Base-by-base conservation (phyloP, 179 eudicot species). In the Spergularia azorica region DNA sequence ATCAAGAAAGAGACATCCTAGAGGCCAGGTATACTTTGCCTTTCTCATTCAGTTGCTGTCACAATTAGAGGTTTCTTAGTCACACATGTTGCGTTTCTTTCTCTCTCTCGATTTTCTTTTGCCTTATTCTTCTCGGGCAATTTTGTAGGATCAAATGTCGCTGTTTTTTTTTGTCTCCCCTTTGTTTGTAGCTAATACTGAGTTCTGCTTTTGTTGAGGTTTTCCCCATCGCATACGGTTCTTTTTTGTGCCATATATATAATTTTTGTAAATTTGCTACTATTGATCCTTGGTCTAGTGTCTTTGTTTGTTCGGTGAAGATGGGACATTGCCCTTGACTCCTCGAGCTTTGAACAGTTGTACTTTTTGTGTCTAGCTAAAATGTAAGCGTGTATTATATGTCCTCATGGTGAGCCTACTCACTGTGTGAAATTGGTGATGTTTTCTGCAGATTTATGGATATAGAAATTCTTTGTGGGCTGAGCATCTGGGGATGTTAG, bases 381-480 rank as follows among this genome's bases (percentile, higher is more conserved):
- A 14, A 55, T 54, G 38, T 32, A 7, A 39, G 54, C 11, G 69
- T 54, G 48, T 38, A 32, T 61, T 9, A 36, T 43, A 26, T 62
- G 66, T 17, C 38, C 4, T 7, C 15, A 21, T 55, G 18, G 21
- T 51, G 14, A 55, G 18, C 72, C 13, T 59, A 68, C 51, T 66
- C 14, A 61, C 15, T 50, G 43, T 41, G 5, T 70, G 20, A 77
- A 73, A 38, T 46, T 51, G 52, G 18, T 80, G 39, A 36, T 36
- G 39, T 9, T 62, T 56, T 18, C 9, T 84, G 83, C 84, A 93
- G 97, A 77, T 93, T 14, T 91, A 93, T 54, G 97, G 97, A 63
- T 93, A 93, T 79, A 83, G 96, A 86, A 87, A 83, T 81, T 93
- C 97, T 5, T 82, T 93, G 71, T 91, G 97, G 97, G 96, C 94